Base-by-base conservation (phyloP, 495 filamentous ascomycete species). In the Lophiostoma macrostomum region DNA sequence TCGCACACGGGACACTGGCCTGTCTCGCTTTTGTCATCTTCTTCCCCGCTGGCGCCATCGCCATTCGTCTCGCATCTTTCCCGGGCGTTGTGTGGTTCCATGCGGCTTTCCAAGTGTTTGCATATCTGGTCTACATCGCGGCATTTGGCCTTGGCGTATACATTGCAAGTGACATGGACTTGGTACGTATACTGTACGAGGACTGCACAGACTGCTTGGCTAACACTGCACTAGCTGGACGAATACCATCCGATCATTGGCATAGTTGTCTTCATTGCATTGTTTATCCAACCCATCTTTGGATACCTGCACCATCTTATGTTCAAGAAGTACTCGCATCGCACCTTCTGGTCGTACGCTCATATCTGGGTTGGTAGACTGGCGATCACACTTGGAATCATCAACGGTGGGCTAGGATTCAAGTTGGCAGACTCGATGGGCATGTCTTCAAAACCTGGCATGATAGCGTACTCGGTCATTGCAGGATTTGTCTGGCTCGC, bases 1-100 rank as follows among this genome's bases (percentile, higher is more conserved):
- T 64, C 35, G 69, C 69, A 5, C 69, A 72, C 60, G 69, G 60
- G 24, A 58, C 61, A 5, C 39, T 72, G 4, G 69, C 69, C 14
- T 50, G 54, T n/a, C 56, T 69, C 12, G 69, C 67, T 5, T 71
- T 71, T 41, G 37, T 74, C 29, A 56, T 74, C 42, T 61, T 76
- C 30, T 76, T 79, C 62, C 79, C 73, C 37, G 52, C 70, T 11
- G 73, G 71, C 24, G 70, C 66, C 5, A 68, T 77, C 53, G 42
- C 67, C 34, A 66, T 80, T 24, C 68, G 73, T 19, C 32, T 79
- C 0, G 56, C 77, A 13, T 64, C 44, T 22, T 72, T 71, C 52
- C 56, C 61, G 13, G 60, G 65, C 7, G 69, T 73, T 3, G 47
- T 67, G 12, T 69, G 66, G 66, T 36, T 72, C 19, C 69, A 72